Conservation (phyloP, 2,329 filamentous ascomycete genomes). For the Clarireedia monteithiana region DNA sequence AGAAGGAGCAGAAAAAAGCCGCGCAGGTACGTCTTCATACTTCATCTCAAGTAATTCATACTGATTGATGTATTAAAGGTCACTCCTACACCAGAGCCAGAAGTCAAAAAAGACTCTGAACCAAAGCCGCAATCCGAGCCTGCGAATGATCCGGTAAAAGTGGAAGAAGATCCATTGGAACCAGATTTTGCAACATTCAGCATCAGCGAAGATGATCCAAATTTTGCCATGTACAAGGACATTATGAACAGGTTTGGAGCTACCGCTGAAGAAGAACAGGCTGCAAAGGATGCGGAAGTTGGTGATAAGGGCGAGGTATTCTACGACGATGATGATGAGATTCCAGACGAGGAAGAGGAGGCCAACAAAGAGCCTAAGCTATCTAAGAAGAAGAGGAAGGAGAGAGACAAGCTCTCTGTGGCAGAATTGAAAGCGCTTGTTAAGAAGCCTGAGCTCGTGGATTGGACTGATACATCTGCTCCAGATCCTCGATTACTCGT, state of each 20-base stretch:
- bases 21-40: constrained; percentile 39
- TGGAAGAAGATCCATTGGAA: constrained; percentile 34
- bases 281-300: constrained; percentile 55
- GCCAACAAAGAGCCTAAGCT: constrained; percentile 57
- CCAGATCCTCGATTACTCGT: constrained; percentile 83
- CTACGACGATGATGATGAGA: constrained; percentile 76
- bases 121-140: constrained; percentile 10
- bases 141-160: constrained; percentile 11
- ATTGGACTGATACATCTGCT: constrained; percentile 94
- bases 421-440: constrained; percentile 93
- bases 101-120: constrained; percentile 30
- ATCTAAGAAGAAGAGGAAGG: constrained; percentile 92
- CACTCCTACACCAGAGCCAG: constrained; percentile 24
- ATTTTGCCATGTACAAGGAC: constrained; percentile 76
- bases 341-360: constrained; percentile 77
- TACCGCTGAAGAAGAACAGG: constrained; percentile 52
- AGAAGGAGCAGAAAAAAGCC: constrained; percentile 80
- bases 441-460: constrained; percentile 84
- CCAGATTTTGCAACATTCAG: constrained; percentile 39
- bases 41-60: background rate
- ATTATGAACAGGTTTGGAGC: constrained; percentile 76
- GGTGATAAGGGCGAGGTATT: constrained; percentile 80
- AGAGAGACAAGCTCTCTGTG: constrained; percentile 84
- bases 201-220: constrained; percentile 61
- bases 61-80: constrained; percentile 25